These are phyloP conservation scores for Bipolaris victoriae DNA, from an alignment of 2,329 filamentous ascomycete genomes.

Conservation along the genomic window DNA sequence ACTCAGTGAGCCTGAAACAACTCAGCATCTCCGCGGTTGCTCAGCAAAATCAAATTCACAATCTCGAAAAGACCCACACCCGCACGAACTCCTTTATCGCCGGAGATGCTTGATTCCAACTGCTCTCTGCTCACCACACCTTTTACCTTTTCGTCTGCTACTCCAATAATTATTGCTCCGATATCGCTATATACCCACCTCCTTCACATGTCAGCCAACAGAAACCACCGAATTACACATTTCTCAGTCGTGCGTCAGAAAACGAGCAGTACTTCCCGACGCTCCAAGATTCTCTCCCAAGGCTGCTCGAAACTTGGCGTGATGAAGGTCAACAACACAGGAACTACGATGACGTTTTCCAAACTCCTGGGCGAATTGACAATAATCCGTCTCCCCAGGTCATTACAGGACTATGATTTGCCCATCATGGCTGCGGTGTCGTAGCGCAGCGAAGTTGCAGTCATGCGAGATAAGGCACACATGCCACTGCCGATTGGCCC, in stretches of 20 bases:
- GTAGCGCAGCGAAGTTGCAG: not conserved
- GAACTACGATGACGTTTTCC: conserved; percentile 16
- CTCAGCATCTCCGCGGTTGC: conserved; percentile 12
- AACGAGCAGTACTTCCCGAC: not conserved
- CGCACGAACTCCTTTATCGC: not conserved
- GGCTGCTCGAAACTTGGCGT: not conserved
- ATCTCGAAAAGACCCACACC: conserved; percentile 2
- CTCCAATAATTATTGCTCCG: conserved; percentile 13
- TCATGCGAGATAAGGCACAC: conserved; percentile 51
- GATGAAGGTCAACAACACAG: not conserved
- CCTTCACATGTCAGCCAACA: conserved; percentile 9
- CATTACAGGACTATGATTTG: not conserved
- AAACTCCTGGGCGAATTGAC: not conserved
- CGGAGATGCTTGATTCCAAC: conserved; percentile 8
- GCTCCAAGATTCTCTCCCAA: not conserved
- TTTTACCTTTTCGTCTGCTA: not conserved
- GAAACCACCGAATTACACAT: not conserved
- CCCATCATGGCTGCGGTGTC: not conserved
- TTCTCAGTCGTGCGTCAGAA: not conserved
- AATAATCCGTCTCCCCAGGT: conserved; percentile 2
- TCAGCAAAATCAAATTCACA: conserved; percentile 7
- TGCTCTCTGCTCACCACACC: too few relatives aligned
- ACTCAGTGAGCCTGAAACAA: not conserved
- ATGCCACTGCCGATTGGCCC: conserved; percentile 25
- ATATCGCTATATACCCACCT: conserved; percentile 17